A percentile compares a stretch with the other conserved stretches of the same genome.
phyloP scores from a whole-genome alignment of 305 asterid species.

The Solanum aculeatissimum region DNA sequence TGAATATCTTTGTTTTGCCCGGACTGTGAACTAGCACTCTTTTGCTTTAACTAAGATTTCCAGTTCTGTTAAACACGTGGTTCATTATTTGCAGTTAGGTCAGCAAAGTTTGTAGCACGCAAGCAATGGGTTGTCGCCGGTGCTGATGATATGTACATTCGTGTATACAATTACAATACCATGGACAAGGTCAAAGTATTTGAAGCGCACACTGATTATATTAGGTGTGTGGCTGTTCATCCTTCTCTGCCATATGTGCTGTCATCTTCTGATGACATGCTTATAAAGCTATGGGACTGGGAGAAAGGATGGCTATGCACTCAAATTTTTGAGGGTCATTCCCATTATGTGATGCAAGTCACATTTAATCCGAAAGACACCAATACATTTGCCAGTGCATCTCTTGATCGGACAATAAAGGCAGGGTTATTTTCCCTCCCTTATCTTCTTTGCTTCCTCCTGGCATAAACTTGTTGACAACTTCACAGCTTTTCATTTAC shows the following conservation, averaged over 20 bases:
- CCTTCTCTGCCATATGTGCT: conserved; percentile 88
- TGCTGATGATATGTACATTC: conserved; percentile 94
- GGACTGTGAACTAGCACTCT: not conserved
- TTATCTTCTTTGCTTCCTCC: not conserved
- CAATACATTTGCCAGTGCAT: conserved; percentile 98
- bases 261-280: conserved; percentile 99
- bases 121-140: conserved; percentile 99
- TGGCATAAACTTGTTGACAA: not conserved
- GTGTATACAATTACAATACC: conserved; percentile 93
- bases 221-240: conserved; percentile 95
- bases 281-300: conserved; percentile 99
- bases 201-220: conserved; percentile 96
- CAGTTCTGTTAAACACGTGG: conserved; percentile 9
- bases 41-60: not conserved
- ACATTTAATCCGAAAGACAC: conserved; percentile 97
- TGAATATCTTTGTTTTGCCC: conserved; percentile 1
- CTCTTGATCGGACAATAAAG: conserved; percentile 97
- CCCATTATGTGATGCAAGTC: conserved; percentile 99
- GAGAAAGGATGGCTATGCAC: conserved; percentile 97
- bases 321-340: conserved; percentile 98
- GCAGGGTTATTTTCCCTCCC: conserved; percentile 19
- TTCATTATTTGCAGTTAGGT: conserved; percentile 62
- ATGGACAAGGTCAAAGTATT: conserved; percentile 97
- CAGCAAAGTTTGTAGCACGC: conserved; percentile 89
- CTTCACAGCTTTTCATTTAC: not conserved